Percentiles rank a stretch among this genome's conserved stretches.
phyloP scores from a whole-genome alignment of 1,139 yeast genomes.

The Nakaseomyces delphensis region DNA sequence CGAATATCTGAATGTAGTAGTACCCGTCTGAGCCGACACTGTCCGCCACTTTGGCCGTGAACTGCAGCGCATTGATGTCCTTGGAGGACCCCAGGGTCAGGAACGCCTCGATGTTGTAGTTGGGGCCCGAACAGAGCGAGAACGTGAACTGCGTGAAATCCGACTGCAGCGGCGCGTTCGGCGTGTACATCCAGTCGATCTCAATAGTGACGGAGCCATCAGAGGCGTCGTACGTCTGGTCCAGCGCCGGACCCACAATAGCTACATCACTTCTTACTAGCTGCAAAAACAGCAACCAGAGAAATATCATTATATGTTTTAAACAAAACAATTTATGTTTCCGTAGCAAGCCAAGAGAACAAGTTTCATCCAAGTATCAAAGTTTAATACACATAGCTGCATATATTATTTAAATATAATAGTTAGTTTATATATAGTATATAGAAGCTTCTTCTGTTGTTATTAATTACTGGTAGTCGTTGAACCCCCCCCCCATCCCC shows the following conservation, averaged over 20 bases:
- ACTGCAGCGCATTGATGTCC: conserved; percentile 28
- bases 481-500: too few species aligned
- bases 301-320: not conserved
- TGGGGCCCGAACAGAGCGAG: conserved; percentile 63
- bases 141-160: conserved; percentile 44
- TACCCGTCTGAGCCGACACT: conserved; percentile 48
- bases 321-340: too few species aligned
- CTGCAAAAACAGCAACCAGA: conserved; percentile 4
- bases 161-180: conserved; percentile 38
- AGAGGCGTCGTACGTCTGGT: conserved; percentile 41
- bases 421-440: too few species aligned
- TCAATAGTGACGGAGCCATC: conserved; percentile 38
- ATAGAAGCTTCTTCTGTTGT: too few species aligned
- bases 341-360: too few species aligned
- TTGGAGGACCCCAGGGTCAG: conserved; percentile 29
- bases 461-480: too few species aligned
- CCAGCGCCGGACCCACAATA: conserved; percentile 42
- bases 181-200: conserved; percentile 54
- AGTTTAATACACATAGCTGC: too few species aligned
- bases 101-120: conserved; percentile 40
- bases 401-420: too few species aligned
- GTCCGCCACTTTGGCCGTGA: conserved; percentile 38
- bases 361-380: too few species aligned
- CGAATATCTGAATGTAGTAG: conserved; percentile 59
- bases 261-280: conserved; percentile 39